Conservation (phyloP, 164 flowering plant species). For the Piper longum region DNA sequence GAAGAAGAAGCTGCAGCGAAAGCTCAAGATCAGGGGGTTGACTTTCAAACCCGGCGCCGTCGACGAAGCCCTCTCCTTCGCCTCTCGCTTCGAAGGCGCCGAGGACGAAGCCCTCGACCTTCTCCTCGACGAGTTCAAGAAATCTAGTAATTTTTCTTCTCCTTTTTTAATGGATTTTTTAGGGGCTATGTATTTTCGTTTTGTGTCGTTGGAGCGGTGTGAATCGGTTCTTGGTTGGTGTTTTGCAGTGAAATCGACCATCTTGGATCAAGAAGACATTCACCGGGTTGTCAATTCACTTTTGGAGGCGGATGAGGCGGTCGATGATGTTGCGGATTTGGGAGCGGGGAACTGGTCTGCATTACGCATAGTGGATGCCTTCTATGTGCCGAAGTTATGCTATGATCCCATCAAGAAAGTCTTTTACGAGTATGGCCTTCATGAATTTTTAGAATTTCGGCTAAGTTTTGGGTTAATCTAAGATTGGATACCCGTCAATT, state of each 20-base stretch:
- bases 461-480: constrained; percentile 11
- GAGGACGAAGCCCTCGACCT: constrained; percentile 78
- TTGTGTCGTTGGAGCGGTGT: background rate
- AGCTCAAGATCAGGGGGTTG: constrained; percentile 6
- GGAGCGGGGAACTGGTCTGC: constrained; percentile 19
- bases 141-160: constrained; percentile 26
- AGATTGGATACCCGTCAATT: too few relatives aligned
- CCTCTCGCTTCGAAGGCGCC: constrained; percentile 31
- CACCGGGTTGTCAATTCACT: constrained; percentile 36
- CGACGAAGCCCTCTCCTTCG: constrained; percentile 50
- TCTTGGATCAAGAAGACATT: constrained; percentile 56
- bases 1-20: constrained; percentile 53
- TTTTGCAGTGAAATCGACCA: constrained; percentile 61
- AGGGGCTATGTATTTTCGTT: background rate
- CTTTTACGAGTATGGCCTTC: constrained; percentile 52
- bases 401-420: constrained; percentile 64
- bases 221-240: background rate
- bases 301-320: constrained; percentile 43
- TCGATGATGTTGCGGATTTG: constrained; percentile 24
- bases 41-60: constrained; percentile 56
- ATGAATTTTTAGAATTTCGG: background rate
- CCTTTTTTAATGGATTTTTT: background rate
- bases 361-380: constrained; percentile 56
- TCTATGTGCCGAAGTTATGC: constrained; percentile 54
- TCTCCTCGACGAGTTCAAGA: constrained; percentile 69